Evolutionary conservation across 345 rosid genomes (phyloP), one percentile per base, ranked within the genome.

Genomic region (Euphorbia pulcherrima): DNA sequence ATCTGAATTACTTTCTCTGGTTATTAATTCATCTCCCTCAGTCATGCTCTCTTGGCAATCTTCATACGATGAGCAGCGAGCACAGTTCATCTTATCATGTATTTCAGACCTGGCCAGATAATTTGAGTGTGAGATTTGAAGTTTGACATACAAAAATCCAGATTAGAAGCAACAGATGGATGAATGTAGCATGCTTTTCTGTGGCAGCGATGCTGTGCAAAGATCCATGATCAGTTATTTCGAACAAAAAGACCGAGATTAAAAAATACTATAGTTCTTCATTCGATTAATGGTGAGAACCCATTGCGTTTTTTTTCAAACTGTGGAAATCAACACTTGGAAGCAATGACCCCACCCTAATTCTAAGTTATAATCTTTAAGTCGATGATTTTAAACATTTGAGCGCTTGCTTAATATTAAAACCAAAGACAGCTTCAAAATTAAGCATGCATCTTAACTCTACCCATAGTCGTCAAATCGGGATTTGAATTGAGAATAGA

Each of bases 61-160:
- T 44, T 71, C 78, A 70, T 66, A 9, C 60, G 61, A 60, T 70
- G 70, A 78, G 78, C 97, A 92, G 68, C 98, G 88, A 58, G 26
- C 62, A 77, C 97, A 88, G 78, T 82, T 83, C 91, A 90, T 84
- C 52, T 90, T 92, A 68, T 83, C 92, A 80, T 92, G 98, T 75
- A 90, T 90, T 79, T 92, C 95, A 53, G 98, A 92, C 86, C 98
- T 92, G 74, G 35, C 61, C 14, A 39, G n/a, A 70, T 47, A 56
- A 58, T 67, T 64, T 50, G 48, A 68, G 65, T 9, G 13, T 16
- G 64, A 62, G 14, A 50, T 26, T 28, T 50, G 0, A 29, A 52
- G 37, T 52, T 35, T 44, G 30, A 51, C 33, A 60, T 27, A 39
- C 39, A 8, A 24, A 16, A 5, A 18, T 17, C 27, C 62, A n/a